Evolutionary conservation across 2,329 filamentous ascomycete genomes (phyloP).

Genomic region (Penicillium carneum): DNA sequence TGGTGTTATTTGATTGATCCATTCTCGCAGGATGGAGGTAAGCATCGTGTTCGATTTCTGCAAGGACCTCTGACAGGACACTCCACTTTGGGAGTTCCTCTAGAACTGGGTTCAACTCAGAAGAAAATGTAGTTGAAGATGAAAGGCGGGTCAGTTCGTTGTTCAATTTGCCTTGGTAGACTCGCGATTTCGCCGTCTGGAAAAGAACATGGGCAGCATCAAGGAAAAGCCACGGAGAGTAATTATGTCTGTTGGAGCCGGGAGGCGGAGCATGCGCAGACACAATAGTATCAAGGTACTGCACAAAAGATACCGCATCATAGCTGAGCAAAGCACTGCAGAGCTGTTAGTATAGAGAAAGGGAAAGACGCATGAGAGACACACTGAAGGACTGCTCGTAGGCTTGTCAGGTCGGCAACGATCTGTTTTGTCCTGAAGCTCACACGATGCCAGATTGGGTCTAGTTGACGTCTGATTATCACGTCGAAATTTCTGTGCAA

Average conservation of each 20-base stretch:
- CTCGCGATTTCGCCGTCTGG: conserved; percentile 82
- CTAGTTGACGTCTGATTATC: conserved; percentile 84
- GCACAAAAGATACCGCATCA: conserved; percentile 88
- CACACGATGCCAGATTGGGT: conserved; percentile 96
- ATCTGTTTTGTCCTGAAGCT: conserved; percentile 96
- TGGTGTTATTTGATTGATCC: conserved; percentile 88
- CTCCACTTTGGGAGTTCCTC: conserved; percentile 96
- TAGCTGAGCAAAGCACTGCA: conserved; percentile 74
- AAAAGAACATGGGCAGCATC: conserved; percentile 96
- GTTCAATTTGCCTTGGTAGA: conserved; percentile 77
- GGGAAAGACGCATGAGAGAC: conserved; percentile 21
- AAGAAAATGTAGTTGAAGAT: conserved; percentile 58
- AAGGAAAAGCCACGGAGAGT: conserved; percentile 94
- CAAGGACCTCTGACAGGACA: conserved; percentile 84
- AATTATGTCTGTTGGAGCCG: conserved; percentile 83
- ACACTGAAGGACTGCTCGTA: conserved; percentile 81
- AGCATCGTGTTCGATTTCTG: conserved; percentile 89
- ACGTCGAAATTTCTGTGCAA: conserved; percentile 91
- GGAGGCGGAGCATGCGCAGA: conserved; percentile 88
- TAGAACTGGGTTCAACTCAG: conserved; percentile 78
- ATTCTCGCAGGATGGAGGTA: conserved; percentile 79
- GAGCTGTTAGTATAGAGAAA: conserved; percentile 24
- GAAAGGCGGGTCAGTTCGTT: conserved; percentile 59
- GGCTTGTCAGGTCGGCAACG: conserved; percentile 82
- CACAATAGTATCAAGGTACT: conserved; percentile 91